Conservation (phyloP, 2,329 filamentous ascomycete genomes). For the Xylaria sp. region DNA sequence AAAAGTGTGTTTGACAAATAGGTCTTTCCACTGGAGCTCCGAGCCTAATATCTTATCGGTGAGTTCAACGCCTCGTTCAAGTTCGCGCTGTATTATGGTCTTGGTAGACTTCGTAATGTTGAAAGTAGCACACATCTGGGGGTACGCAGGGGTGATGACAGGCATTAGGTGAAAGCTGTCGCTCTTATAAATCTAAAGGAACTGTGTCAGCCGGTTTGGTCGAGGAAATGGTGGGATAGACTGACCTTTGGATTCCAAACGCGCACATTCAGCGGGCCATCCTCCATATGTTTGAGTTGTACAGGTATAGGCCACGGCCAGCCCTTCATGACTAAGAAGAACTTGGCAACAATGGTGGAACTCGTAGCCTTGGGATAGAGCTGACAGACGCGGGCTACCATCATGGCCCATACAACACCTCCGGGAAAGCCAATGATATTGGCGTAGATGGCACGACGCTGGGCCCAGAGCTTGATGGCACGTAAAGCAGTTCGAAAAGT, state of each 20-base stretch:
- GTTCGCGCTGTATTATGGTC: constrained; percentile 83
- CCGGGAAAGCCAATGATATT: constrained; percentile 97
- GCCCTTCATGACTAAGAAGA: constrained; percentile 89
- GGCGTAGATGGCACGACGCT: constrained; percentile 90
- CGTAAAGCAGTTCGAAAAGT: constrained; percentile 90
- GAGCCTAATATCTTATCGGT: constrained; percentile 82
- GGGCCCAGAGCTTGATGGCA: constrained; percentile 96
- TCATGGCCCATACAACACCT: constrained; percentile 97
- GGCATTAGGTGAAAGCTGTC: constrained; percentile 95
- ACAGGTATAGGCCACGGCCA: constrained; percentile 98
- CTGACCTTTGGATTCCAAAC: constrained; percentile 89
- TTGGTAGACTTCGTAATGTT: constrained; percentile 91
- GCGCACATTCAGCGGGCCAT: constrained; percentile 80
- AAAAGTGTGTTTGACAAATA: constrained; percentile 92
- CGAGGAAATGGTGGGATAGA: background rate
- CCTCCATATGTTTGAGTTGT: constrained; percentile 87
- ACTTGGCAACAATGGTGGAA: constrained; percentile 89
- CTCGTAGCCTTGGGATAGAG: constrained; percentile 93
- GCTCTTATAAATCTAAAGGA: constrained; percentile 73
- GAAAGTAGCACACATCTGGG: constrained; percentile 97
- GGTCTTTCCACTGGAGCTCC: constrained; percentile 82
- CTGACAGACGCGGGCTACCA: constrained; percentile 95
- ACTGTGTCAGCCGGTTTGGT: constrained; percentile 42
- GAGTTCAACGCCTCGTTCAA: constrained; percentile 80
- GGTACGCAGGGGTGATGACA: constrained; percentile 96